Base-by-base conservation (phyloP, 2,329 filamentous ascomycete species). In the Herpotrichia juniperi region DNA sequence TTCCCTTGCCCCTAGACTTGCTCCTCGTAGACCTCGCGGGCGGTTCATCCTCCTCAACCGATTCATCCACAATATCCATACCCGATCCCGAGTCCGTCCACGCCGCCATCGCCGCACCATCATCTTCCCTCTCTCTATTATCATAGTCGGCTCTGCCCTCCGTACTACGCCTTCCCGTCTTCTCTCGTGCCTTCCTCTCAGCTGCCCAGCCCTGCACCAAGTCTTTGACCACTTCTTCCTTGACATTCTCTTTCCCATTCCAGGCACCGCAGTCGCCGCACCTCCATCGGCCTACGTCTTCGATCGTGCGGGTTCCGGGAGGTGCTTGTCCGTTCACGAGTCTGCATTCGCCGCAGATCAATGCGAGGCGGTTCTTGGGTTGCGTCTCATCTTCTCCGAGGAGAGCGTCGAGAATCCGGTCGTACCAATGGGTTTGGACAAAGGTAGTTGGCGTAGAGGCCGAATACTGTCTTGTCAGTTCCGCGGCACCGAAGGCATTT, bases 321-420 rank as follows among this genome's bases (percentile, higher is more conserved):
- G 94, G 93, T 3, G 94, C 94, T 71, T 97, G 94, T 0, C 96
- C 94, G 69, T 99, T 99, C 42, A 99, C 93, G 1, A 97, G 83
- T 25, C 91, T 83, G 72, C 94, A 99, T 32, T 83, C 80, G 26
- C 79, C 74, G 75, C 94, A 99, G 49, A 99, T 91, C 58, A 99
- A 79, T 7, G 87, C 93, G 52, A 96, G 85, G 16, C 94, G 87
- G 73, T 97, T 97, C 78, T 92, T 96, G 2, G 93, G 85, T 11
- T 90, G 87, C 4, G 90, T 96, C 75, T 99, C 94, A 66, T 99
- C 94, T 68, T 99, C 94, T 44, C 94, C 94, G 0, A 99, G 83
- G 22, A 99, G 84, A 0, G 96, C 85, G 67, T 99, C 94, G 51
- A 99, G 80, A 47, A 99, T 87, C 50, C 93, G 86, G 71, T 99